Evolutionary conservation across 495 filamentous ascomycete genomes (phyloP).

Genomic region (Podospora pseudoanserina): DNA sequence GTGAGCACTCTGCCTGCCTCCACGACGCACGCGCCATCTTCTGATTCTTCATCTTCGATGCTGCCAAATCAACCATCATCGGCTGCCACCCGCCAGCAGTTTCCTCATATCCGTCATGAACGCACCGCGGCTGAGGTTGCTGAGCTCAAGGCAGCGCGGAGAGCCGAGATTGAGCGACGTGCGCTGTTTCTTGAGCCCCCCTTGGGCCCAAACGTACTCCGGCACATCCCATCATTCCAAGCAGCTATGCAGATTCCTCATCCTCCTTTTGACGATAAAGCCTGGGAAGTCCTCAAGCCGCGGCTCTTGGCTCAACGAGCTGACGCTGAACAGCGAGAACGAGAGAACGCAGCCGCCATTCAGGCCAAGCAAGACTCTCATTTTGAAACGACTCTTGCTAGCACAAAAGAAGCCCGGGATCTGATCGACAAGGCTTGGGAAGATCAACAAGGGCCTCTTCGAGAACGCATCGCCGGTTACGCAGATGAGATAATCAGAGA

Average conservation of each 20-base stretch:
- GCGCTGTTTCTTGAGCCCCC: slow-evolving; percentile 60
- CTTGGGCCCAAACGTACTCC: slow-evolving; percentile 53
- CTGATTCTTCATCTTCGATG: neutral
- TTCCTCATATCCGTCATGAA: slow-evolving; percentile 26
- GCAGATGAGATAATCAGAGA: slow-evolving; percentile 62
- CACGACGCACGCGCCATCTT: neutral
- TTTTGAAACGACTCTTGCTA: slow-evolving; percentile 30
- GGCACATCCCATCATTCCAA: slow-evolving; percentile 65
- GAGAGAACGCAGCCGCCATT: slow-evolving; percentile 39
- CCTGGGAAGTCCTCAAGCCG: slow-evolving; percentile 62
- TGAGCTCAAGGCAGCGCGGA: slow-evolving; percentile 56
- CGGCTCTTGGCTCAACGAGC: slow-evolving; percentile 61
- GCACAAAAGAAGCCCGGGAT: slow-evolving; percentile 56
- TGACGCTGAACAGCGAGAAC: slow-evolving; percentile 54
- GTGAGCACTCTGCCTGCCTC: neutral
- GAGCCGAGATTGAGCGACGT: slow-evolving; percentile 64
- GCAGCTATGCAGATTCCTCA: slow-evolving; percentile 63
- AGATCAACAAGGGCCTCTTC: slow-evolving; percentile 59
- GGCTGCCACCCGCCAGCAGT: slow-evolving; percentile 9
- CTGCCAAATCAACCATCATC: neutral
- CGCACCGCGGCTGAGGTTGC: slow-evolving; percentile 45
- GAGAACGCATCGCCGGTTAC: slow-evolving; percentile 54
- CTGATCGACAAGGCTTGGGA: slow-evolving; percentile 63
- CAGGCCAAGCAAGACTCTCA: slow-evolving; percentile 36
- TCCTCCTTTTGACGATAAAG: slow-evolving; percentile 55